phyloP scores from a whole-genome alignment of 2,329 filamentous ascomycete species.

The Teratosphaeria destructans region DNA sequence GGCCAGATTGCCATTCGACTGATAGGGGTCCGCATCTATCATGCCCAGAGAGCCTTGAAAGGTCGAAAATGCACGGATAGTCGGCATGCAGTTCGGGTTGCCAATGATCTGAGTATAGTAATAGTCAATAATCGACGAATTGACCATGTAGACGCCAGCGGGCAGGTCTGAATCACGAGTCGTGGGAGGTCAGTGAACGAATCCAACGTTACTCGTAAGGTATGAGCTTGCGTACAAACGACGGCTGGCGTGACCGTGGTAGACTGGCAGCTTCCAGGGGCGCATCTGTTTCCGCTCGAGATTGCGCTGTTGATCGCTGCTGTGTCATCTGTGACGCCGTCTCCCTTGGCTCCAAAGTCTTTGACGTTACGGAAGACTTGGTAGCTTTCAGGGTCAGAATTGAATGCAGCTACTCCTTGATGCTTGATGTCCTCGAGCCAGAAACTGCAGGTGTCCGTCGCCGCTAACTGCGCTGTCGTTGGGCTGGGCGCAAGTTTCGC shows the following conservation, averaged over 20 bases:
- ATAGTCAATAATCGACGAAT: constrained; percentile 47
- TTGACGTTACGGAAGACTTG: constrained; percentile 41
- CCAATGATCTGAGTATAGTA: constrained; percentile 55
- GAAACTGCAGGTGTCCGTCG: constrained; percentile 15
- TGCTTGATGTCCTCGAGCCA: constrained; percentile 38
- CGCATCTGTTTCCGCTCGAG: constrained; percentile 31
- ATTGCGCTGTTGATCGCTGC: constrained; percentile 42
- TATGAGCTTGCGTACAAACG: constrained; percentile 27
- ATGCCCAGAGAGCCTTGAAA: constrained; percentile 39
- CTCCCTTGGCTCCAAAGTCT: constrained; percentile 35
- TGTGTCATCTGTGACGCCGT: constrained; percentile 46
- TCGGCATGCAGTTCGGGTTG: constrained; percentile 47
- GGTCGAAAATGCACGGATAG: constrained; percentile 42
- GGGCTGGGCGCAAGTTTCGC: constrained; percentile 6
- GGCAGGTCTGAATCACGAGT: constrained; percentile 13
- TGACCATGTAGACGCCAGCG: constrained; percentile 48
- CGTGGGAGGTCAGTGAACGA: constrained; percentile 28
- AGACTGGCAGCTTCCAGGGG: constrained; percentile 30
- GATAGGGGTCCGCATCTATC: constrained; percentile 47
- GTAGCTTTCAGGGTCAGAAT: constrained; percentile 31
- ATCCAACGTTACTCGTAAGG: background rate
- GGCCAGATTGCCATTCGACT: constrained; percentile 27
- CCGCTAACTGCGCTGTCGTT: constrained; percentile 2
- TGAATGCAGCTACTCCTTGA: constrained; percentile 40
- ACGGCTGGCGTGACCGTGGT: constrained; percentile 44